Conservation (phyloP, 257 asterid genomes). For the Salvia hispanica region DNA sequence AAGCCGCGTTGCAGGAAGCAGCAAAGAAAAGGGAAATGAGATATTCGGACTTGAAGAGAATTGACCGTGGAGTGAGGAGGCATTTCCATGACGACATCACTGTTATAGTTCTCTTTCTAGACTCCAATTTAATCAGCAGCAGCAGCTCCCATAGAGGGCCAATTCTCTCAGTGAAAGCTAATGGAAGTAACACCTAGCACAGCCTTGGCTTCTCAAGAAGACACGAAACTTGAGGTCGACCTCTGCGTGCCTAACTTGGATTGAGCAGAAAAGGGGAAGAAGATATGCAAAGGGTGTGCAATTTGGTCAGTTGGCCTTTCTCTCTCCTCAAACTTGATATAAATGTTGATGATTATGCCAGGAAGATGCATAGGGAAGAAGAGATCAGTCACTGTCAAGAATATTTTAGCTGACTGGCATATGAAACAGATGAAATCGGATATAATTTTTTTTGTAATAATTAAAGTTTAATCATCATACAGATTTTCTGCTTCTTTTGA, state of each 20-base stretch:
- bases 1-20: slow-evolving; percentile 69
- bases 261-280: slow-evolving; percentile 11
- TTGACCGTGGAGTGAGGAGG: slow-evolving; percentile 67
- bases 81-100: slow-evolving; percentile 81
- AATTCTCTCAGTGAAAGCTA: slow-evolving; percentile 52
- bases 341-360: slow-evolving; percentile 54
- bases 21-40: slow-evolving; percentile 80
- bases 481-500: not conserved
- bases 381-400: slow-evolving; percentile 5
- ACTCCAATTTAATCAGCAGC: slow-evolving; percentile 49
- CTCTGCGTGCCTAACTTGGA: slow-evolving; percentile 9
- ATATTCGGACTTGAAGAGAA: slow-evolving; percentile 62
- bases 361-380: slow-evolving; percentile 36
- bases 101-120: slow-evolving; percentile 64
- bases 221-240: slow-evolving; percentile 20
- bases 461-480: not conserved
- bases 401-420: slow-evolving; percentile 43
- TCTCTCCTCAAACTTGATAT: slow-evolving; percentile 31
- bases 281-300: slow-evolving; percentile 20
- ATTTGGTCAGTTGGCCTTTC: slow-evolving; percentile 34
- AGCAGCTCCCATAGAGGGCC: slow-evolving; percentile 44
- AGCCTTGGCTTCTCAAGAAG: slow-evolving; percentile 15
- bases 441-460: slow-evolving; percentile 29
- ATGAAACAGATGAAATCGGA: slow-evolving; percentile 44
- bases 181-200: slow-evolving; percentile 36